Conservation (phyloP, 352 stramenopile species). For the Globisporangium irregulare region DNA sequence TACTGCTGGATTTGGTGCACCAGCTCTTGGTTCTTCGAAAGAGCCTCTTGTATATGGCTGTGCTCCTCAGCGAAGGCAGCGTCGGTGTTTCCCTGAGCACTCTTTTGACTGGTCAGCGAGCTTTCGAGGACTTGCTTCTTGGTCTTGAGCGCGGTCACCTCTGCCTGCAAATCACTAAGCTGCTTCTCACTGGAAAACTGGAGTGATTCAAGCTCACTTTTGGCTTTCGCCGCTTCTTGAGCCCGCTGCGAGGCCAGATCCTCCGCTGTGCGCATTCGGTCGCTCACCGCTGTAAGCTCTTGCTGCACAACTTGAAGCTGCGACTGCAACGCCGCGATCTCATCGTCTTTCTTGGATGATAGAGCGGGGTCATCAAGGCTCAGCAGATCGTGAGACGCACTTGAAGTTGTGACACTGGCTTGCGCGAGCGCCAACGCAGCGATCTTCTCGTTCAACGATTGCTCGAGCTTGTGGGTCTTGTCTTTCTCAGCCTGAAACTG, state of each 20-base stretch:
- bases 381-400: constrained; percentile 13
- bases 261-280: constrained; percentile 34
- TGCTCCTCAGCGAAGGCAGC: constrained; percentile 32
- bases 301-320: constrained; percentile 34
- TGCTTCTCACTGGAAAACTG: constrained; percentile 39
- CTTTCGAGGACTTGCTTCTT: constrained; percentile 35
- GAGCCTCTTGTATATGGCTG: constrained; percentile 28
- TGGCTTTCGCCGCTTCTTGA: constrained; percentile 23
- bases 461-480: constrained; percentile 45
- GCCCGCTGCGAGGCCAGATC: constrained; percentile 28
- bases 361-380: constrained; percentile 16
- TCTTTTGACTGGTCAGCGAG: constrained; percentile 21
- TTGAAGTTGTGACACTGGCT: constrained; percentile 19
- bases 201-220: constrained; percentile 35
- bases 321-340: constrained; percentile 36
- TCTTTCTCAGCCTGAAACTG: constrained; percentile 65
- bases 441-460: constrained; percentile 42
- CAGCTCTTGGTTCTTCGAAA: constrained; percentile 36
- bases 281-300: constrained; percentile 28
- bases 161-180: constrained; percentile 29
- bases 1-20: constrained; percentile 54
- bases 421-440: constrained; percentile 28
- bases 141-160: constrained; percentile 34
- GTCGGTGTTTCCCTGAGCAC: constrained; percentile 14
- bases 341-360: constrained; percentile 23